phyloP scores from a whole-genome alignment of 768 basidiomycete species.

The Austroboletus festivus region DNA sequence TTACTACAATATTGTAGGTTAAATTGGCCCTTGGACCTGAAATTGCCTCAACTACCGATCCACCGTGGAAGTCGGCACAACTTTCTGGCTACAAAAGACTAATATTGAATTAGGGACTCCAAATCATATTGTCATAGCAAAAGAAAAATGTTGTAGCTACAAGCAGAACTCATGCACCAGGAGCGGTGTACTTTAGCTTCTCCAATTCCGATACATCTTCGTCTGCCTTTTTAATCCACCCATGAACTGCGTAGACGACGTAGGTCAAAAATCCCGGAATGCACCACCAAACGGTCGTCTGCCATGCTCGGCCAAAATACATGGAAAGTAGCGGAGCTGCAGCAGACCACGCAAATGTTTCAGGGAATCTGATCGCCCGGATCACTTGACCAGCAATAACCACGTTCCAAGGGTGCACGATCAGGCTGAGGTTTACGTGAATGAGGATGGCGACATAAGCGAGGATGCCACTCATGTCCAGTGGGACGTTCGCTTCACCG shows the following conservation, averaged over 20 bases:
- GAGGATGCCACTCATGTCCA: conserved; percentile 46
- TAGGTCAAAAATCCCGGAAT: conserved; percentile 42
- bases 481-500: conserved; percentile 24
- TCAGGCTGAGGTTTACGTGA: conserved; percentile 47
- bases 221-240: conserved; percentile 43
- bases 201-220: conserved; percentile 50
- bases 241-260: conserved; percentile 44
- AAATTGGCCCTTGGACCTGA: too few species aligned
- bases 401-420: conserved; percentile 38
- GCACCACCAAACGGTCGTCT: conserved; percentile 53
- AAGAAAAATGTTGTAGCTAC: background rate
- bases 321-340: conserved; percentile 49
- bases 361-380: conserved; percentile 31
- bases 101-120: too few species aligned
- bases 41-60: too few species aligned
- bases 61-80: too few species aligned
- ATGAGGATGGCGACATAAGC: conserved; percentile 47
- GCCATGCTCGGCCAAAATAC: conserved; percentile 49
- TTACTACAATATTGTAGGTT: too few species aligned
- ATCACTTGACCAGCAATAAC: conserved; percentile 24
- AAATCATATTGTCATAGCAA: background rate
- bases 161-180: conserved; percentile 42
- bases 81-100: too few species aligned
- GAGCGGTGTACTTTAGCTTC: conserved; percentile 50
- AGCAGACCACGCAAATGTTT: conserved; percentile 39